phyloP scores from a whole-genome alignment of 176 grass and related monocot species.

The Bonia amplexicaulis region DNA sequence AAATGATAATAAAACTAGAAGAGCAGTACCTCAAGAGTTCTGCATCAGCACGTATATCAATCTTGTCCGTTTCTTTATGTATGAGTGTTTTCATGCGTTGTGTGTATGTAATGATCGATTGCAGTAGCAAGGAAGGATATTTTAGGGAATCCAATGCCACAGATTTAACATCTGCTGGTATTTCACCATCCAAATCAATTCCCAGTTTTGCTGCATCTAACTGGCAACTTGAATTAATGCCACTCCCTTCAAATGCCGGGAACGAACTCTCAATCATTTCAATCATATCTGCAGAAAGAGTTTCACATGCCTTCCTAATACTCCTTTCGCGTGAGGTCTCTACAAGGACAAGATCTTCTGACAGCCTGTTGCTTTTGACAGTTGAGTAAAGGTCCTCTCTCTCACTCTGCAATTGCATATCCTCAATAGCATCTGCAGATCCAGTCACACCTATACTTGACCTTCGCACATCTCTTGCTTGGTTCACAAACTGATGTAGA shows the following conservation, averaged over 20 bases:
- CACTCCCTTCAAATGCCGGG: slow-evolving; percentile 87
- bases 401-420: slow-evolving; percentile 56
- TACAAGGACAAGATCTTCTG: slow-evolving; percentile 65
- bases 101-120: slow-evolving; percentile 74
- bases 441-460: slow-evolving; percentile 52
- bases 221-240: slow-evolving; percentile 80
- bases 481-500: slow-evolving; percentile 83
- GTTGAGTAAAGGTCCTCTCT: slow-evolving; percentile 71
- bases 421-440: slow-evolving; percentile 42
- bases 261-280: slow-evolving; percentile 76
- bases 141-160: slow-evolving; percentile 75
- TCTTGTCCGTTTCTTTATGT: slow-evolving; percentile 92
- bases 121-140: slow-evolving; percentile 72
- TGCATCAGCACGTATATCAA: slow-evolving; percentile 87
- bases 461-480: slow-evolving; percentile 84
- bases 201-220: slow-evolving; percentile 74
- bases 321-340: slow-evolving; percentile 77
- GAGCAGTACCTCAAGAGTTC: slow-evolving; percentile 84
- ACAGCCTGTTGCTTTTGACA: slow-evolving; percentile 63
- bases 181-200: slow-evolving; percentile 83
- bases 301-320: slow-evolving; percentile 81
- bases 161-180: slow-evolving; percentile 75
- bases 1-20: slow-evolving; percentile 9
- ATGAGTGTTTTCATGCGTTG: slow-evolving; percentile 65
- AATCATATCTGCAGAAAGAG: slow-evolving; percentile 67